Evolutionary conservation across 805 yeast species (phyloP), one percentile per base, ranked within the genome.

Genomic region (Sugiyamaella floridensis): DNA sequence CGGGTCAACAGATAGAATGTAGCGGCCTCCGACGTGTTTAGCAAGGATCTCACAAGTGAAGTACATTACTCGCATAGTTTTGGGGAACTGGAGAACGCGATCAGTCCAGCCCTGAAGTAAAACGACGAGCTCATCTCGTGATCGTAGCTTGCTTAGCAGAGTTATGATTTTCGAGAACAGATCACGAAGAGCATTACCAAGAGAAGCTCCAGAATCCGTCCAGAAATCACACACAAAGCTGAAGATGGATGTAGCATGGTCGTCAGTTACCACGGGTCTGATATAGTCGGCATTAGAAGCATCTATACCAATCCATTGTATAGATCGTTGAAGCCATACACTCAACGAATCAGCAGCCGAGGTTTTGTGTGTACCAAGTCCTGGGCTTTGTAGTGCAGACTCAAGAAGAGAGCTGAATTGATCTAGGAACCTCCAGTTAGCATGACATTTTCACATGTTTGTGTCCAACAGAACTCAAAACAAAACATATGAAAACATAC

Each of bases 171-270:
- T 87, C 1, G 65, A 50, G 47, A 88, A 76, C 45, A 89, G 62
- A 32, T 81, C 86, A 51, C 74, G 77, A 49, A 87, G 65, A 0
- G 95, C 83, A 61, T 85, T 86, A 5, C 84, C 80, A 26, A 86
- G 65, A 0, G 95, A 82, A 1, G 86, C 80, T 4, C 85, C 82
- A 1, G 86, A 77, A 48, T 83, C 86, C 50, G 79, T 80, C 82
- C 89, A 82, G 63, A 78, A 82, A 58, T 82, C 89, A 40, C 83
- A 67, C 12, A 85, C 75, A 63, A 78, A 85, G 40, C 58, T 57
- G 45, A 68, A 66, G 8, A 68, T 54, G 4, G 26, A 22, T 47
- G 62, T 56, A 15, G 59, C 55, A 20, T 60, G 64, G 8, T 51
- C 43, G 14, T 50, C 57, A 1, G 61, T 44, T n/a, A 62, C 56